phyloP scores from a whole-genome alignment of 768 basidiomycete genomes.

The Thelephora ganbajun region DNA sequence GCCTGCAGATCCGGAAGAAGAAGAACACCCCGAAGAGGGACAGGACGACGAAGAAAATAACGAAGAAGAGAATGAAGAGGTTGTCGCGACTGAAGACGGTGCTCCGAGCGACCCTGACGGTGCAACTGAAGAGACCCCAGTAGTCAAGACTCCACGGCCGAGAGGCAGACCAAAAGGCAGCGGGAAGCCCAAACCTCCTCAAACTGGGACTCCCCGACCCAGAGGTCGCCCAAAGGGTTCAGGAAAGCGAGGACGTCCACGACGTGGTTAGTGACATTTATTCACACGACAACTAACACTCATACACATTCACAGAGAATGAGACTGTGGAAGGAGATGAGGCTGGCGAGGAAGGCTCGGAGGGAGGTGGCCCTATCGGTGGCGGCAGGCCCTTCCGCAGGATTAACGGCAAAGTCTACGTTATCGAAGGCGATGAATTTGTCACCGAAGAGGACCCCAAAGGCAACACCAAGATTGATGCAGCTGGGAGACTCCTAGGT shows the following conservation, averaged over 20 bases:
- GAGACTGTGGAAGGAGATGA: slow-evolving; percentile 7
- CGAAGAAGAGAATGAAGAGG: slow-evolving; percentile 4
- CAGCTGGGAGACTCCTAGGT: slow-evolving; percentile 67
- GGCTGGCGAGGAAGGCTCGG: slow-evolving; percentile 22
- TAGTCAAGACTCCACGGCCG: slow-evolving; percentile 7
- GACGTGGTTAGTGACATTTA: slow-evolving; percentile 24
- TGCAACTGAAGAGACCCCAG: slow-evolving; percentile 9
- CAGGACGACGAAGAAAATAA: slow-evolving; percentile 2
- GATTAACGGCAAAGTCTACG: slow-evolving; percentile 60
- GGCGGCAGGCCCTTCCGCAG: slow-evolving; percentile 58
- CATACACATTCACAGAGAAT: slow-evolving; percentile 6
- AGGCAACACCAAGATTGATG: slow-evolving; percentile 88
- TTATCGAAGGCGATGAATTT: slow-evolving; percentile 85
- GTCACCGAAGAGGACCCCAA: slow-evolving; percentile 70
- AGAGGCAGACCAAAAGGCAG: slow-evolving; percentile 15
- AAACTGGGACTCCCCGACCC: slow-evolving; percentile 12
- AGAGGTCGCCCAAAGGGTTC: slow-evolving; percentile 15
- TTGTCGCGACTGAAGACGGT: background rate
- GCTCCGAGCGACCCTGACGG: slow-evolving; percentile 5
- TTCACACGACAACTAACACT: slow-evolving; percentile 20
- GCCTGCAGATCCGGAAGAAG: slow-evolving; percentile 1
- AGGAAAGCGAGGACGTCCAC: slow-evolving; percentile 16
- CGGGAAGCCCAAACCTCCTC: slow-evolving; percentile 11
- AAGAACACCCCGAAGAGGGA: background rate
- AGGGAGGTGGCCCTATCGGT: slow-evolving; percentile 15